Evolutionary conservation across 2,329 filamentous ascomycete species (phyloP).

Genomic region (Fusarium burgessii): DNA sequence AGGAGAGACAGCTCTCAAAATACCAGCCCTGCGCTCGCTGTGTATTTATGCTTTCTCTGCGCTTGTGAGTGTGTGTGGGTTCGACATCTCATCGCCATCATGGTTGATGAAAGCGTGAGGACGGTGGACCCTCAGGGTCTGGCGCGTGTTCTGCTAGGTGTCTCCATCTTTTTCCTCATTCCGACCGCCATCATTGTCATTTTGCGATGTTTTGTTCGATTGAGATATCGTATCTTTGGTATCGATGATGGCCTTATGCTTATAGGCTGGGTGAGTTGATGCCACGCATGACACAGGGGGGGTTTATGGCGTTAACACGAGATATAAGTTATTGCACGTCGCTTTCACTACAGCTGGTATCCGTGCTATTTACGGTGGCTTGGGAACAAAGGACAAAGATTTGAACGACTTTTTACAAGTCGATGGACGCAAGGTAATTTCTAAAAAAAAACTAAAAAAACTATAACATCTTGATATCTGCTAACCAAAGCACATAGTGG

Average conservation of each 20-base stretch:
- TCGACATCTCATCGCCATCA: background rate
- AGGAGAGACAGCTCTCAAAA: background rate
- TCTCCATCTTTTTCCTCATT: constrained; percentile 16
- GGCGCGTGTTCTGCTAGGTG: constrained; percentile 1
- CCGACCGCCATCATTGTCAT: background rate
- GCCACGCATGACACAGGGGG: background rate
- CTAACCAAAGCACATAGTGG: background rate
- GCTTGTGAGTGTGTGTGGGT: background rate
- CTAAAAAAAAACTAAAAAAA: background rate
- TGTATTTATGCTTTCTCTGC: background rate
- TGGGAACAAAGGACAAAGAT: constrained; percentile 17
- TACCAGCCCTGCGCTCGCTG: background rate
- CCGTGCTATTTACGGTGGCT: constrained; percentile 1
- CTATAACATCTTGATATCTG: background rate
- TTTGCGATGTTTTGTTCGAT: constrained; percentile 12
- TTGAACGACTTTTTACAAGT: constrained; percentile 16
- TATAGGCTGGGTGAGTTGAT: constrained; percentile 23
- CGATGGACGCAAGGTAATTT: constrained; percentile 17
- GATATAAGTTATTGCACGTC: constrained; percentile 20
- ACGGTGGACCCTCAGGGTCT: constrained; percentile 19
- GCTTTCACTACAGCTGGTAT: background rate
- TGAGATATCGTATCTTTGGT: constrained; percentile 16
- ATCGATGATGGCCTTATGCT: constrained; percentile 33
- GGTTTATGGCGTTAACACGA: background rate
- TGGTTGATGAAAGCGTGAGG: constrained; percentile 13